phyloP scores from a whole-genome alignment of 495 filamentous ascomycete genomes.

The Niebla homalea region DNA sequence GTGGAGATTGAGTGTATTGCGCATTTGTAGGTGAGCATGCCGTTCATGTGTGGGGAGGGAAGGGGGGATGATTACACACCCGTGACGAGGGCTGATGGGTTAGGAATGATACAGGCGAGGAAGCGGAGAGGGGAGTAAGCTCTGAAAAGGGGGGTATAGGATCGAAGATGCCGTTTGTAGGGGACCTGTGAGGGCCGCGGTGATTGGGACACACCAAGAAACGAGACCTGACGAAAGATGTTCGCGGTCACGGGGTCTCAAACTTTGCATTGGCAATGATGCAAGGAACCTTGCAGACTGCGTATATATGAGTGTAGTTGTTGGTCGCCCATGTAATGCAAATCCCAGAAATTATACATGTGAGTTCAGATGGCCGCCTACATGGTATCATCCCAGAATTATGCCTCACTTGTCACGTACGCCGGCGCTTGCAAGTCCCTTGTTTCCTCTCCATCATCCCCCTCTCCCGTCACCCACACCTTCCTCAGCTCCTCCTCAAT shows the following conservation, averaged over 20 bases:
- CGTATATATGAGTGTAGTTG: too few species aligned
- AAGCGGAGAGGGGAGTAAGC: neutral
- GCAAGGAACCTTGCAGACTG: too few species aligned
- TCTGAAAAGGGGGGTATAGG: neutral
- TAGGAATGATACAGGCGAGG: neutral
- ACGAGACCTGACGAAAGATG: too few species aligned
- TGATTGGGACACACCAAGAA: too few species aligned
- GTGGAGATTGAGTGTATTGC: slow-evolving; percentile 64
- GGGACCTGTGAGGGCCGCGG: neutral
- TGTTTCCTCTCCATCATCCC: slow-evolving; percentile 13
- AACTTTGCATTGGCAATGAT: too few species aligned
- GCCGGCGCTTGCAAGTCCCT: slow-evolving; percentile 6
- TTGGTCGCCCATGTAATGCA: too few species aligned
- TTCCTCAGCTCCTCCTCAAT: slow-evolving; percentile 57
- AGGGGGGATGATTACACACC: neutral
- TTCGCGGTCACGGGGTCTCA: too few species aligned
- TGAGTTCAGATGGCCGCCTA: neutral
- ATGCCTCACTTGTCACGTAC: slow-evolving; percentile 1
- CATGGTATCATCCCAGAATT: neutral
- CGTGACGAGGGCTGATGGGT: neutral
- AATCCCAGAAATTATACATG: too few species aligned
- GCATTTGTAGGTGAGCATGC: slow-evolving; percentile 25
- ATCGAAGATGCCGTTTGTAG: neutral
- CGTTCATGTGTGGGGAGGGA: neutral
- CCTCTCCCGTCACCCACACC: slow-evolving; percentile 38